These are phyloP conservation scores for Syzygium aromaticum DNA, from an alignment of 345 rosid species.

Conservation along the genomic window DNA sequence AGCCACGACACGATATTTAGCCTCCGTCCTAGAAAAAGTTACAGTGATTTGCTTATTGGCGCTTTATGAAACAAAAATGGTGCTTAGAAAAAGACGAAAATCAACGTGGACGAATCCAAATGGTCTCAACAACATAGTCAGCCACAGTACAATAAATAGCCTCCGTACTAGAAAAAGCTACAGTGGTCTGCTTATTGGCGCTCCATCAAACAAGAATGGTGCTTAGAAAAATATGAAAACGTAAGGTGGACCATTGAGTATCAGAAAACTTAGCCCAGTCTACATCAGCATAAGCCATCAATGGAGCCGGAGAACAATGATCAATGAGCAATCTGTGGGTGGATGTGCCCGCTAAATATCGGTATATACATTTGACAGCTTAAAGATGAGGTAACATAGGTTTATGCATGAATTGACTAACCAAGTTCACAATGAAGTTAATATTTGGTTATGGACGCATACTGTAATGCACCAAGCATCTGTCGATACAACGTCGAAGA, in stretches of 20 bases:
- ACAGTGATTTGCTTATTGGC: fast-evolving
- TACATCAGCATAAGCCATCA: not conserved
- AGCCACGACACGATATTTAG: fast-evolving
- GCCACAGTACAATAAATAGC: fast-evolving
- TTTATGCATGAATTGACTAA: not conserved
- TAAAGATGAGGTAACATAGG: not conserved
- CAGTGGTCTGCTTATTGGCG: fast-evolving
- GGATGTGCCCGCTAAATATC: not conserved
- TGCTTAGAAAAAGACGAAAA: not conserved
- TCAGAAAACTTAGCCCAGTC: fast-evolving
- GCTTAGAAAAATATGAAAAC: not conserved
- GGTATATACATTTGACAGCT: fast-evolving
- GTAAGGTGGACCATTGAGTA: fast-evolving
- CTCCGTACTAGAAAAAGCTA: not conserved
- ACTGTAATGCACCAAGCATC: not conserved
- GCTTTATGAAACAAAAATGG: not conserved
- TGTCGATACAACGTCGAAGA: not conserved
- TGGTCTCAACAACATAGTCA: not conserved
- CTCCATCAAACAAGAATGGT: not conserved
- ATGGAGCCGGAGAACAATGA: not conserved
- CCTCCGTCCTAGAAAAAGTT: not conserved
- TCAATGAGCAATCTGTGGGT: not conserved
- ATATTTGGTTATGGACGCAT: not conserved
- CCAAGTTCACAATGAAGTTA: not conserved
- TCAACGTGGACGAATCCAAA: not conserved